phyloP scores from a whole-genome alignment of 306 rosid species.

The Potentilla sterilis region DNA sequence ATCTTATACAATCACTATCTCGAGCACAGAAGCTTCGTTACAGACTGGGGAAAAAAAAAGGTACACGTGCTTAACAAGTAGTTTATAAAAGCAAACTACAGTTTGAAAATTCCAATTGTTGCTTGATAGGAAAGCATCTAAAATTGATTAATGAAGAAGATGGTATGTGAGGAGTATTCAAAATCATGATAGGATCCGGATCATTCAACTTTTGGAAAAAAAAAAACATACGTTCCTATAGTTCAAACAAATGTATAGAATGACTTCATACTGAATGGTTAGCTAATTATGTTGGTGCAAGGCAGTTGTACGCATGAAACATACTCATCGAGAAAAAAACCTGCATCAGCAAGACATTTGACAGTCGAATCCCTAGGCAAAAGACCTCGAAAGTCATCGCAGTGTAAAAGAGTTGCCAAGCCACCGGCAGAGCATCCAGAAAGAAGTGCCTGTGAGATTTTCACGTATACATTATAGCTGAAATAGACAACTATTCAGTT shows the following conservation, averaged over 20 bases:
- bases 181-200: neutral
- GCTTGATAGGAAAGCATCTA: slow-evolving; percentile 10
- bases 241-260: neutral
- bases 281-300: slow-evolving; percentile 18
- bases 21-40: slow-evolving; percentile 7
- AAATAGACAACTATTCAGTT: neutral
- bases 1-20: neutral
- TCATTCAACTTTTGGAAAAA: neutral
- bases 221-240: neutral
- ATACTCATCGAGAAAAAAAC: slow-evolving; percentile 97
- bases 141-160: neutral
- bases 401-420: slow-evolving; percentile 89
- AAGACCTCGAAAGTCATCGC: slow-evolving; percentile 63
- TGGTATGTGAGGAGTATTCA: neutral
- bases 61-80: neutral
- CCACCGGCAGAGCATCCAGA: slow-evolving; percentile 99
- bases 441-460: slow-evolving; percentile 74
- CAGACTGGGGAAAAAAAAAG: neutral
- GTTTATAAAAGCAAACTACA: neutral
- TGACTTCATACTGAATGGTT: neutral
- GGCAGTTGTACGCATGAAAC: slow-evolving; percentile 34
- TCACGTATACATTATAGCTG: neutral
- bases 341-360: slow-evolving; percentile 94
- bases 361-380: slow-evolving; percentile 58
- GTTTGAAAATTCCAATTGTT: slow-evolving; percentile 6